Evolutionary conservation across 2,329 filamentous ascomycete genomes (phyloP), one percentile per base, ranked within the genome.

Genomic region (Alternaria brassicicola): DNA sequence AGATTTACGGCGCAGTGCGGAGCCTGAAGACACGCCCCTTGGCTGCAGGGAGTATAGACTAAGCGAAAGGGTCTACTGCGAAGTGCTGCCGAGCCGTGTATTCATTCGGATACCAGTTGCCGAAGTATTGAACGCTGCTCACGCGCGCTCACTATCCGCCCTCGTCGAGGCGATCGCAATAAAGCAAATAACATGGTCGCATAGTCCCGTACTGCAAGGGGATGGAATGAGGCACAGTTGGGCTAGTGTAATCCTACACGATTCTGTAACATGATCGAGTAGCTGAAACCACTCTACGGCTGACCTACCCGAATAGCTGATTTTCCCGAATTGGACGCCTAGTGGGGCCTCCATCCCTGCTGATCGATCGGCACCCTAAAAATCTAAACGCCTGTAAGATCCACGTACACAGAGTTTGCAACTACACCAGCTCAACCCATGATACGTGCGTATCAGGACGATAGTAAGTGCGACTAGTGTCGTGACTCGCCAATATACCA

Each of bases 401-500:
- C 51, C 45, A 19, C 55, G 45, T 53, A 55, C 48, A 61, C 61
- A 42, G 54, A 49, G 33, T 57, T 52, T 39, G 48, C 59, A 31
- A 51, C 49, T 50, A 52, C 33, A 60, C n/a, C 46, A 41, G 39
- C 30, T 13, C 26, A 21, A 35, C 43, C 26, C 30, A 49, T 23
- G 47, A 45, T 52, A 51, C 23, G 47, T 46, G 52, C 52, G 39
- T 26, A 17, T 50, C 39, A 49, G 26, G 19, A 58, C 30, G 48
- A 13, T 45, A 25, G 28, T 23, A 12, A 23, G 19, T 15, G 21
- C 19, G 13, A 35, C 38, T 43, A 59, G 13, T 25, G 28, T 45
- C 45, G 52, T 31, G 30, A 57, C 55, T 69, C 70, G 39, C 59
- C 61, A 49, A 70, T 61, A 63, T 69, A 74, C 63, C 71, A 73